Conservation (phyloP, 352 stramenopile species). For the Pythium brassicae region DNA sequence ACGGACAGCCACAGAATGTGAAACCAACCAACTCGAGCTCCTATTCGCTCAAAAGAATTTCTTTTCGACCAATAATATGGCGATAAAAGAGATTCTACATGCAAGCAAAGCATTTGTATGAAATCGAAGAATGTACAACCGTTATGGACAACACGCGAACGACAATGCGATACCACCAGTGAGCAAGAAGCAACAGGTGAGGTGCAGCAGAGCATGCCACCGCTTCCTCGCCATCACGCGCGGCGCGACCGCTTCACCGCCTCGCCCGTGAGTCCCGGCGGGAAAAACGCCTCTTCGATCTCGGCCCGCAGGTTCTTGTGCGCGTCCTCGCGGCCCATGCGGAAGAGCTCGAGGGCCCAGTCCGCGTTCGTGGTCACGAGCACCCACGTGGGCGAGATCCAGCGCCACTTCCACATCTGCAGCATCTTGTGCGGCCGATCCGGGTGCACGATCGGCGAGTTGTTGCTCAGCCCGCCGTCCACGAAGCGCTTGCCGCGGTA, state of each 20-base stretch:
- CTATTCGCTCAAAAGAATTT: background rate
- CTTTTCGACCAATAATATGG: background rate
- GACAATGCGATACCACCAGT: no score
- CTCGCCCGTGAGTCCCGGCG: background rate
- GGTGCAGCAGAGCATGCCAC: background rate
- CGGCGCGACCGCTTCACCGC: slow-evolving; percentile 3
- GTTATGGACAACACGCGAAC: background rate
- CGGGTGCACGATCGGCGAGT: slow-evolving; percentile 51
- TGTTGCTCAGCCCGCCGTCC: slow-evolving; percentile 72
- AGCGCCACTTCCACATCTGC: slow-evolving; percentile 83
- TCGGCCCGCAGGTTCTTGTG: slow-evolving; percentile 52
- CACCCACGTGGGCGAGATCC: slow-evolving; percentile 70
- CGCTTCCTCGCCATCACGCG: background rate
- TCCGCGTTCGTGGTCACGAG: slow-evolving; percentile 72
- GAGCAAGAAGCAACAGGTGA: no score
- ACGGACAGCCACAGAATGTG: background rate
- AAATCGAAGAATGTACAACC: background rate
- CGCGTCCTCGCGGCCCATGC: slow-evolving; percentile 76
- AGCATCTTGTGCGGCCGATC: slow-evolving; percentile 67
- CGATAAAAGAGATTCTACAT: background rate
- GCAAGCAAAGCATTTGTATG: background rate
- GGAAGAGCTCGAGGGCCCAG: slow-evolving; percentile 70
- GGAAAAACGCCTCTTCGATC: slow-evolving; percentile 34
- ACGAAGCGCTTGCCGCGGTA: slow-evolving; percentile 75
- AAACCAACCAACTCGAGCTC: no score